Conservation (phyloP, 495 filamentous ascomycete genomes). For the Penicillium nucicola region DNA sequence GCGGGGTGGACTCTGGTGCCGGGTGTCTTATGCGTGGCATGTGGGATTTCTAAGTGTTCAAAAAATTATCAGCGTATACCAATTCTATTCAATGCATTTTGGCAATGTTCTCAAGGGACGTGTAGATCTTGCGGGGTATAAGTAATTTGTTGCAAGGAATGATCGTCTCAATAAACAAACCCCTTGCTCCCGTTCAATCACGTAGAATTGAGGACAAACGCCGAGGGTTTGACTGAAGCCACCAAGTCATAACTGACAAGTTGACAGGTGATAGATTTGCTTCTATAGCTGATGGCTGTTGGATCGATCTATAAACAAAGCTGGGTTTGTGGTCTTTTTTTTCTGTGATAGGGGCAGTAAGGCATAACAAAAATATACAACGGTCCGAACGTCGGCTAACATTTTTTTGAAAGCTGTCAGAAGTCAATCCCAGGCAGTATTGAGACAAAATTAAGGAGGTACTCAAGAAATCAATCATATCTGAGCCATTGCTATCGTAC, state of each 20-base stretch:
- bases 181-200: background rate
- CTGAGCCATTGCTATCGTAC: too few species aligned
- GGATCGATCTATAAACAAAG: too few species aligned
- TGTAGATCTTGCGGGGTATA: conserved; percentile 5
- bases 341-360: too few species aligned
- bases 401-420: too few species aligned
- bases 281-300: too few species aligned
- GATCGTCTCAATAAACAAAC: background rate
- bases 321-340: too few species aligned
- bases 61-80: conserved; percentile 6
- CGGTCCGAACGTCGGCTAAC: too few species aligned
- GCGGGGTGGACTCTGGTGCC: conserved; percentile 38
- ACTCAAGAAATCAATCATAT: too few species aligned
- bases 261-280: background rate
- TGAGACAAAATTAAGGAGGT: too few species aligned
- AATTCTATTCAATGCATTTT: conserved; percentile 5
- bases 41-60: conserved; percentile 35
- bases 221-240: background rate
- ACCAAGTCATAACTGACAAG: background rate
- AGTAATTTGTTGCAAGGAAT: background rate
- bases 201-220: background rate
- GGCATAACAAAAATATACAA: too few species aligned
- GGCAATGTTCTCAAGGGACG: background rate
- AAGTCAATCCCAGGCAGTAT: too few species aligned
- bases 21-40: conserved; percentile 36